phyloP scores from a whole-genome alignment of 2,329 filamentous ascomycete species.

The Rhexocercosporidium sp. region DNA sequence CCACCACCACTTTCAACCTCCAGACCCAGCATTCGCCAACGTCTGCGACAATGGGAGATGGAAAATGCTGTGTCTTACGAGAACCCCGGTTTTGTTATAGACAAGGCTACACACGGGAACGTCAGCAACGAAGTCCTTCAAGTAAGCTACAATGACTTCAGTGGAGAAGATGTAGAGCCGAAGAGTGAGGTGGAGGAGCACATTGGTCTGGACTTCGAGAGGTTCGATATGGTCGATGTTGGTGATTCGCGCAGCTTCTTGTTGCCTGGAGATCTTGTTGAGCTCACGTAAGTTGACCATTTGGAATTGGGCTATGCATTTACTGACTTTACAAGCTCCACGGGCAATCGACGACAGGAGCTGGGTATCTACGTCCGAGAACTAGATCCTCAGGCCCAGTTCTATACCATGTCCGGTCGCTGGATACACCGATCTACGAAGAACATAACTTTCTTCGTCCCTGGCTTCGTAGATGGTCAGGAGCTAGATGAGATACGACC shows the following conservation, averaged over 20 bases:
- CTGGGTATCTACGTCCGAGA: constrained; percentile 55
- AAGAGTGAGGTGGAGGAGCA: constrained; percentile 40
- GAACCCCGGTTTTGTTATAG: background rate
- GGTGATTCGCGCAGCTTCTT: constrained; percentile 39
- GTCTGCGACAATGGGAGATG: constrained; percentile 50
- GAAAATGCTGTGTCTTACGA: constrained; percentile 39
- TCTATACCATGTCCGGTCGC: constrained; percentile 54
- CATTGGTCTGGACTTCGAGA: constrained; percentile 41
- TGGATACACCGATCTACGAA: constrained; percentile 48
- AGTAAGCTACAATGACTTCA: constrained; percentile 13
- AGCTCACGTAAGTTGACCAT: constrained; percentile 35
- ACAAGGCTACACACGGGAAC: constrained; percentile 10
- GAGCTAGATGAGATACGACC: constrained; percentile 50
- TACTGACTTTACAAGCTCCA: constrained; percentile 29
- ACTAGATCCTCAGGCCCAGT: constrained; percentile 48
- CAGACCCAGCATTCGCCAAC: constrained; percentile 40
- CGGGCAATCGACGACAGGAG: constrained; percentile 34
- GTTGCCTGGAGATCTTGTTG: constrained; percentile 43
- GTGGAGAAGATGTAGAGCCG: constrained; percentile 24
- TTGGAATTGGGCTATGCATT: background rate
- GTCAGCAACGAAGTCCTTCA: constrained; percentile 25
- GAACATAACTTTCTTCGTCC: constrained; percentile 50
- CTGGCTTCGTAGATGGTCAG: constrained; percentile 49
- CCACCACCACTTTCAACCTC: background rate
- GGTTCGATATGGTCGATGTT: constrained; percentile 55